Evolutionary conservation across 2,329 filamentous ascomycete genomes (phyloP).

Genomic region (Exserohilum rostratum): DNA sequence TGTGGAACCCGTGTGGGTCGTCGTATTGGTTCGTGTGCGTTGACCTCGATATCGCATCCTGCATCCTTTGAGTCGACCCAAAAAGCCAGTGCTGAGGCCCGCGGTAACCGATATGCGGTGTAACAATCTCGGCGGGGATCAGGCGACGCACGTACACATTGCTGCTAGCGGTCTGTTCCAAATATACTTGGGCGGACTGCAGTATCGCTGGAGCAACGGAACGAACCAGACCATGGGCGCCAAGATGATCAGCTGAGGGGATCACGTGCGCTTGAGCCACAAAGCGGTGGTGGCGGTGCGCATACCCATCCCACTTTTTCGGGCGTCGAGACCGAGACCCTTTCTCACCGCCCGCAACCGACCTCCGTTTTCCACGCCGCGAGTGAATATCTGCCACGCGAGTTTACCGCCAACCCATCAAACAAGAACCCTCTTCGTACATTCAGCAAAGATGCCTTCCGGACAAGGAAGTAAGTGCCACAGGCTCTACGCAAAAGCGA

Average conservation of each 20-base stretch:
- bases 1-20: slow-evolving; percentile 17
- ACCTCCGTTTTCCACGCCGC: slow-evolving; percentile 22
- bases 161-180: neutral
- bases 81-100: slow-evolving; percentile 2
- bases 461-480: slow-evolving; percentile 55
- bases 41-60: slow-evolving; percentile 8
- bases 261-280: slow-evolving; percentile 2
- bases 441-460: slow-evolving; percentile 56
- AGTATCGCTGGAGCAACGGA: neutral
- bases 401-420: slow-evolving; percentile 9
- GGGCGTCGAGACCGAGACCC: slow-evolving; percentile 17
- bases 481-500: neutral
- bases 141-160: neutral
- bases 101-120: slow-evolving; percentile 5
- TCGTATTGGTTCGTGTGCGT: slow-evolving; percentile 7
- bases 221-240: neutral
- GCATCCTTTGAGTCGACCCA: slow-evolving; percentile 4
- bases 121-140: neutral
- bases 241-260: neutral
- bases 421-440: slow-evolving; percentile 1
- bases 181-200: neutral
- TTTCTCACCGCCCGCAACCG: slow-evolving; percentile 27
- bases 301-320: slow-evolving; percentile 21
- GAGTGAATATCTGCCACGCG: slow-evolving; percentile 12
- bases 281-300: slow-evolving; percentile 11